Percentiles rank a stretch among this genome's conserved stretches.
Conservation (phyloP, 2,329 filamentous ascomycete species). For the Knufia fluminis region DNA sequence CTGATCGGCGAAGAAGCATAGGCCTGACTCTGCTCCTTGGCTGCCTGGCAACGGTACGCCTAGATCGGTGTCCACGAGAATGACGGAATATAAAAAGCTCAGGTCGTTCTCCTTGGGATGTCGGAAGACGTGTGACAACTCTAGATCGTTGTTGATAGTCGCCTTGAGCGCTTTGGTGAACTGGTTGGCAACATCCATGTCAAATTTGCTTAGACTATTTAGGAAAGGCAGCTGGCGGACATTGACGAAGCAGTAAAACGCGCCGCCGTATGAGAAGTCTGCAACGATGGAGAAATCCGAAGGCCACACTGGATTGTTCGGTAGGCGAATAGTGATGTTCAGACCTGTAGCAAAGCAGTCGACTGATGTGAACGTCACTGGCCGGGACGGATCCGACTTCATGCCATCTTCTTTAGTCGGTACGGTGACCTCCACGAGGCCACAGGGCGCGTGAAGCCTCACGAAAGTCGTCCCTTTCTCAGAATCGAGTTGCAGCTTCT, state of each 20-base stretch:
- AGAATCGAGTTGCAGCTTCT: constrained; percentile 26
- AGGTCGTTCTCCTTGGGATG: constrained; percentile 29
- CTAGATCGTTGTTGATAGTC: constrained; percentile 19
- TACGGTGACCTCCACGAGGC: constrained; percentile 34
- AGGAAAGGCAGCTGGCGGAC: constrained; percentile 33
- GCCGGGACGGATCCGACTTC: constrained; percentile 30
- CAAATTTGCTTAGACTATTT: constrained; percentile 21
- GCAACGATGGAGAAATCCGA: constrained; percentile 21
- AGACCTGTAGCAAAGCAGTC: constrained; percentile 34
- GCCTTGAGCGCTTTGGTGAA: constrained; percentile 30
- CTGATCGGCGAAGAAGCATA: constrained; percentile 39
- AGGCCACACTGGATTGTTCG: not conserved
- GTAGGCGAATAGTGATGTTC: constrained; percentile 26
- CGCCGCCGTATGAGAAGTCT: constrained; percentile 35
- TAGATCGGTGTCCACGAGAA: constrained; percentile 28
- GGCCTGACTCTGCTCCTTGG: constrained; percentile 31
- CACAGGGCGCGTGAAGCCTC: constrained; percentile 39
- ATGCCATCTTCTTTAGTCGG: constrained; percentile 26
- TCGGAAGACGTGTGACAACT: constrained; percentile 21
- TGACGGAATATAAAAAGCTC: constrained; percentile 34
- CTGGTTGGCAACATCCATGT: constrained; percentile 26
- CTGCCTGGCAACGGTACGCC: constrained; percentile 16
- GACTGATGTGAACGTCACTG: constrained; percentile 35
- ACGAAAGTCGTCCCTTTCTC: constrained; percentile 24
- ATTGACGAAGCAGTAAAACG: constrained; percentile 35